Conservation (phyloP, 2,329 filamentous ascomycete species). For the Diaporthe ilicicola region DNA sequence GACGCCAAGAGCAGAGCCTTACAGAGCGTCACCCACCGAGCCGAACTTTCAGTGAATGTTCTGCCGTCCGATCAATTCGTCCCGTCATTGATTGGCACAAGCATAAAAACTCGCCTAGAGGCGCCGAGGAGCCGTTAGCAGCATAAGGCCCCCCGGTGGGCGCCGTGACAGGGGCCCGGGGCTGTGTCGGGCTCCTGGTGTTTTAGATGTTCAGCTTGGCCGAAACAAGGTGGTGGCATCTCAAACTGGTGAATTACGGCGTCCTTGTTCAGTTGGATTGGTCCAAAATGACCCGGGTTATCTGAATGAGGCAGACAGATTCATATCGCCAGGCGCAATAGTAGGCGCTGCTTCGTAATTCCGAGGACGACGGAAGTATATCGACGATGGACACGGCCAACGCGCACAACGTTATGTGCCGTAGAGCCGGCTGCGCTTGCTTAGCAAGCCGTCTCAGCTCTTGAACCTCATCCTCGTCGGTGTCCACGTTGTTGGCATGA, state of each 20-base stretch:
- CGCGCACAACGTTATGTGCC: not conserved
- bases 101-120: slow-evolving; percentile 5
- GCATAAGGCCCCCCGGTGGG: not conserved
- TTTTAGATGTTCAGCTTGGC: slow-evolving; percentile 22
- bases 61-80: slow-evolving; percentile 22
- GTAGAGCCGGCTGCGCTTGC: not conserved
- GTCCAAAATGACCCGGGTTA: not conserved
- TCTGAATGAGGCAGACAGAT: not conserved
- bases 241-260: slow-evolving; percentile 20
- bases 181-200: slow-evolving; percentile 14
- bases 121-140: not conserved
- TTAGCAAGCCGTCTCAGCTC: slow-evolving; percentile 8
- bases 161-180: not conserved
- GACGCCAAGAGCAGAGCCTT: slow-evolving; percentile 23
- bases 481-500: slow-evolving; percentile 9
- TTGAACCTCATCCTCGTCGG: slow-evolving; percentile 13
- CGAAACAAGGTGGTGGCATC: slow-evolving; percentile 24
- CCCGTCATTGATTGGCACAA: slow-evolving; percentile 4
- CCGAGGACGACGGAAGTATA: not conserved
- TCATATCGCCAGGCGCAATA: not conserved
- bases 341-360: slow-evolving; percentile 4
- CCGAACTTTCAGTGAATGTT: slow-evolving; percentile 14
- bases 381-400: not conserved
- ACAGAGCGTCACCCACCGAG: slow-evolving; percentile 1
- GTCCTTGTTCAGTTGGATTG: slow-evolving; percentile 2